Evolutionary conservation across 768 basidiomycete genomes (phyloP).

Genomic region (Leccinum sublutescens): DNA sequence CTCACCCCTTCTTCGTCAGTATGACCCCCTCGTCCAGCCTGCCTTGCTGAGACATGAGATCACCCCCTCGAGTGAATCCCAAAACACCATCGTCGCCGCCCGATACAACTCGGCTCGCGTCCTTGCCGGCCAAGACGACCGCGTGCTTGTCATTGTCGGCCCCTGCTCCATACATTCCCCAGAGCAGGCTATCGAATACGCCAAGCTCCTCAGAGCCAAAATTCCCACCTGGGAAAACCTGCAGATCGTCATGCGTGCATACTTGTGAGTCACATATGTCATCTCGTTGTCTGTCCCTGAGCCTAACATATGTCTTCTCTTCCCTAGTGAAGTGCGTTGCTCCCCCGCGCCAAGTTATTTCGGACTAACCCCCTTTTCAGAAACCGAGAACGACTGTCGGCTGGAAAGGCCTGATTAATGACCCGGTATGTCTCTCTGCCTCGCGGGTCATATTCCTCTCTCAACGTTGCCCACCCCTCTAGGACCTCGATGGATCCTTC

Average conservation of each 20-base stretch:
- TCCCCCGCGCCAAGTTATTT: neutral
- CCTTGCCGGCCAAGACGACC: conserved; percentile 80
- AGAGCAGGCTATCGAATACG: conserved; percentile 82
- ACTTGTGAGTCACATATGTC: conserved; percentile 69
- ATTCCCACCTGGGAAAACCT: conserved; percentile 70
- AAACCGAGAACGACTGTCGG: conserved; percentile 98
- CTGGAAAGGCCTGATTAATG: conserved; percentile 95
- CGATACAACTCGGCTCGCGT: conserved; percentile 78
- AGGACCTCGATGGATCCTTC: conserved; percentile 91
- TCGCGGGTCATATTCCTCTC: neutral
- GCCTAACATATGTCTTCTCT: conserved; percentile 39
- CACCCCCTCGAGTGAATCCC: conserved; percentile 59
- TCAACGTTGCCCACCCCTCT: neutral
- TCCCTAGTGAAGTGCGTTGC: conserved; percentile 39
- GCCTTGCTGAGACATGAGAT: conserved; percentile 89
- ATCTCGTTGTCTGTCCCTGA: conserved; percentile 8
- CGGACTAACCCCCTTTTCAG: conserved; percentile 36
- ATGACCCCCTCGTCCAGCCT: too few relatives aligned
- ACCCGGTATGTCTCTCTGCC: conserved; percentile 50
- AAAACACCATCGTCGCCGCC: conserved; percentile 74
- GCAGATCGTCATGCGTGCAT: conserved; percentile 92
- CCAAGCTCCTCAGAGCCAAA: conserved; percentile 66
- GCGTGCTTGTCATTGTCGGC: conserved; percentile 88
- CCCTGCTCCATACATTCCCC: conserved; percentile 95
- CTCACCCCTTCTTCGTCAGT: conserved; percentile 44